Percentiles rank a stretch among this genome's conserved stretches.
These are phyloP conservation scores for Globisporangium echinulatum DNA, from an alignment of 352 stramenopile genomes.

Conservation along the genomic window DNA sequence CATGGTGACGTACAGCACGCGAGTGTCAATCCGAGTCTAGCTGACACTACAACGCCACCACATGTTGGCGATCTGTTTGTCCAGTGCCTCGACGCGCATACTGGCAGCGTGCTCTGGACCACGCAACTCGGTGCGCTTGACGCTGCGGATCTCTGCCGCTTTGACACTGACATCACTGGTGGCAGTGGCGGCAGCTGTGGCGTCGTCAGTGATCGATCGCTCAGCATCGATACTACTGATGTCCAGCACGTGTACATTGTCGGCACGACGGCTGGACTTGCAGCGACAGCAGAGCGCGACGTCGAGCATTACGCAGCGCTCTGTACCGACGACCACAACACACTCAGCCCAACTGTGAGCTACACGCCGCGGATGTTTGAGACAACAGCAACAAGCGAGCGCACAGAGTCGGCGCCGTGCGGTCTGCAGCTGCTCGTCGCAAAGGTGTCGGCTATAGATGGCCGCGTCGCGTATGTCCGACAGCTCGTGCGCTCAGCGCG, in stretches of 20 bases:
- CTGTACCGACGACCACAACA: slow-evolving; percentile 7
- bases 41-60: neutral
- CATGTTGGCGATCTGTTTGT: slow-evolving; percentile 22
- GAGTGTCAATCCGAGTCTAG: neutral
- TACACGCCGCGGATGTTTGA: slow-evolving; percentile 4
- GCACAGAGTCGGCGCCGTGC: neutral
- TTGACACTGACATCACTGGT: neutral
- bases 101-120: slow-evolving; percentile 17
- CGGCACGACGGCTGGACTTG: slow-evolving; percentile 14
- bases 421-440: slow-evolving; percentile 5
- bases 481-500: slow-evolving; percentile 15
- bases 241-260: slow-evolving; percentile 12
- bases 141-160: slow-evolving; percentile 2
- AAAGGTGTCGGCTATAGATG: slow-evolving; percentile 4
- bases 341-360: neutral
- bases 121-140: slow-evolving; percentile 3
- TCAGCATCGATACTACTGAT: neutral
- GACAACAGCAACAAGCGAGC: neutral
- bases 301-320: slow-evolving; percentile 9
- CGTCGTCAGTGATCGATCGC: neutral
- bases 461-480: slow-evolving; percentile 15
- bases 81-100: slow-evolving; percentile 7
- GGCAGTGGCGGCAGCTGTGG: slow-evolving; percentile 6
- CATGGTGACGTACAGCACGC: slow-evolving; percentile 5
- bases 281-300: slow-evolving; percentile 17